Evolutionary conservation across 305 asterid genomes (phyloP).

Genomic region (Solanum chacoense): DNA sequence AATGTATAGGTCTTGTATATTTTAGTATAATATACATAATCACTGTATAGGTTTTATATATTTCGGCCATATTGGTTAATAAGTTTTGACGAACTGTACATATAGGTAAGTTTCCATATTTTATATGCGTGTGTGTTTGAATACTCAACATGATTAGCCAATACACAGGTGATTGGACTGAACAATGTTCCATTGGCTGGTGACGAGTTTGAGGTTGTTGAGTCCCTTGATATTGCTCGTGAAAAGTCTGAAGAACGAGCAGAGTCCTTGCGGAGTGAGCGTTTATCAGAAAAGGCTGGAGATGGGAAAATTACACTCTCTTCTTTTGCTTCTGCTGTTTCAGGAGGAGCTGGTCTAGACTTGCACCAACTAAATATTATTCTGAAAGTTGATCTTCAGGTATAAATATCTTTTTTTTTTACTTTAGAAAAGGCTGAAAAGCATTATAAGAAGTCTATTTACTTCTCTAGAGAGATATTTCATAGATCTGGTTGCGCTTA

Average conservation of each 20-base stretch:
- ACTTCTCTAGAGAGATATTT: background rate
- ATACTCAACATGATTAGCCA: background rate
- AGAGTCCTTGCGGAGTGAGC: conserved; percentile 59
- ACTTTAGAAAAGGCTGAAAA: background rate
- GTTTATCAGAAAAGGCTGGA: conserved; percentile 84
- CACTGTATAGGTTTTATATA: background rate
- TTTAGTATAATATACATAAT: background rate
- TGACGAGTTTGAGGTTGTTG: conserved; percentile 91
- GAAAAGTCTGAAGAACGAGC: conserved; percentile 66
- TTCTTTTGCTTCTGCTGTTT: conserved; percentile 88
- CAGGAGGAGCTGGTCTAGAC: conserved; percentile 79
- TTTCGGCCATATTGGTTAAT: background rate
- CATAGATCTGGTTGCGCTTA: background rate
- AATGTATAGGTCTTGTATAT: background rate
- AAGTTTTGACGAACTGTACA: background rate
- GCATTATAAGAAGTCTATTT: background rate
- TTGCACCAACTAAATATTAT: conserved; percentile 88
- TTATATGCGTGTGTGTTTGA: background rate
- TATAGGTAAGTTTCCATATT: background rate
- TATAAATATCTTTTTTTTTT: conserved; percentile 10
- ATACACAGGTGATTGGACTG: conserved; percentile 73
- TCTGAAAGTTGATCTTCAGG: conserved; percentile 97
- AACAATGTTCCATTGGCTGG: conserved; percentile 94
- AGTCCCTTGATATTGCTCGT: conserved; percentile 82
- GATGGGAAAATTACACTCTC: conserved; percentile 93